Evolutionary conservation across 1,284 basidiomycete genomes (phyloP).

Genomic region (Clitocybe nebularis): DNA sequence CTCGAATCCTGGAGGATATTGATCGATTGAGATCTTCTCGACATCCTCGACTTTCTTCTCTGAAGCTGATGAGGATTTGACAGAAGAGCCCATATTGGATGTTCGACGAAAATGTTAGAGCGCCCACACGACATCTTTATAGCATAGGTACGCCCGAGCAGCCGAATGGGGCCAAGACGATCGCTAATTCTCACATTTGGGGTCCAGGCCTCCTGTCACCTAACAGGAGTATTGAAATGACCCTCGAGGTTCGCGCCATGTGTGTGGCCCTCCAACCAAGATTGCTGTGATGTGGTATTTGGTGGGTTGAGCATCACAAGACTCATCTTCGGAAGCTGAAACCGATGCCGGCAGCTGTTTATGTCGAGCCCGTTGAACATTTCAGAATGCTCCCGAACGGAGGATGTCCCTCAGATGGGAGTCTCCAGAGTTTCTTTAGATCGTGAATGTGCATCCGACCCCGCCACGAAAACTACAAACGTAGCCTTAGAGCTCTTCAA

Average conservation of each 20-base stretch:
- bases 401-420: not conserved
- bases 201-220: slow-evolving; percentile 9
- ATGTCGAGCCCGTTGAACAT: not conserved
- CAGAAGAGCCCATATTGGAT: slow-evolving; percentile 1
- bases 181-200: slow-evolving; percentile 4
- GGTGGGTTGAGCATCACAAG: slow-evolving; percentile 6
- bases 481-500: not conserved
- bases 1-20: slow-evolving; percentile 13
- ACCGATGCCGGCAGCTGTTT: not conserved
- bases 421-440: not conserved
- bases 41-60: slow-evolving; percentile 14
- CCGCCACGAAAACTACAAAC: not conserved
- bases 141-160: slow-evolving; percentile 1
- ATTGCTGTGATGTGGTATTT: no score
- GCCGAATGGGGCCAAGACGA: slow-evolving; percentile 12
- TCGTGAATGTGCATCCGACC: not conserved
- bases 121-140: slow-evolving; percentile 8
- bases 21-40: slow-evolving; percentile 4
- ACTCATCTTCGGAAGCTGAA: not conserved
- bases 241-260: slow-evolving; percentile 3
- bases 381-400: not conserved
- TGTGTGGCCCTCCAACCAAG: no score
- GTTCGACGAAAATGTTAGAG: not conserved
- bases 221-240: not conserved
- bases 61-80: slow-evolving; percentile 1